phyloP scores from a whole-genome alignment of 2,329 filamentous ascomycete genomes.

The Verruconis gallopava region DNA sequence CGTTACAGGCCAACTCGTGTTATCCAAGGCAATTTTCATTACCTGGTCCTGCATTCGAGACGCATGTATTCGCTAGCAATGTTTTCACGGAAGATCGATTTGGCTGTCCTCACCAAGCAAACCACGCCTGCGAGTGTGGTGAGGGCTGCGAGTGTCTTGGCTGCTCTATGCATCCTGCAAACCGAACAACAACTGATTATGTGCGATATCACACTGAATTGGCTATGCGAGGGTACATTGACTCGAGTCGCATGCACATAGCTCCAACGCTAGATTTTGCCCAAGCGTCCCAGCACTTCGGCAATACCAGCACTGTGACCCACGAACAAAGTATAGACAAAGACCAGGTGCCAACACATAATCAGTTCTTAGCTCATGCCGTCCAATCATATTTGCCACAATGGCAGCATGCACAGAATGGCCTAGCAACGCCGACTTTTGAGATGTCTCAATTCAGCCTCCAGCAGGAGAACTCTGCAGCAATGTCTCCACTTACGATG shows the following conservation, averaged over 20 bases:
- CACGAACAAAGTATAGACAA: too few relatives aligned
- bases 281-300: too few relatives aligned
- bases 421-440: neutral
- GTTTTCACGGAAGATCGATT: slow-evolving; percentile 16
- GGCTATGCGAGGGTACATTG: neutral
- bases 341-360: too few relatives aligned
- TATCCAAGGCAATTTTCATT: neutral
- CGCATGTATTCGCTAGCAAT: neutral
- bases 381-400: neutral
- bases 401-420: neutral
- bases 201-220: slow-evolving; percentile 24
- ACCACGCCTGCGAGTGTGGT: slow-evolving; percentile 49
- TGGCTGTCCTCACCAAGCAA: slow-evolving; percentile 21
- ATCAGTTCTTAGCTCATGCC: too few relatives aligned
- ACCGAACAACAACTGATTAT: slow-evolving; percentile 45
- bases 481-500: neutral
- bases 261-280: too few relatives aligned
- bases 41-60: neutral
- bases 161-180: slow-evolving; percentile 55
- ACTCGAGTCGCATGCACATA: too few relatives aligned
- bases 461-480: neutral
- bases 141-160: slow-evolving; percentile 54
- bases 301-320: too few relatives aligned
- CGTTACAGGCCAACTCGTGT: too few relatives aligned
- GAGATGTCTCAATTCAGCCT: neutral